A percentile compares a stretch with the other conserved stretches of the same genome.
Evolutionary conservation across 2,329 filamentous ascomycete species (phyloP).

Genomic region (Grosmannia huntii): DNA sequence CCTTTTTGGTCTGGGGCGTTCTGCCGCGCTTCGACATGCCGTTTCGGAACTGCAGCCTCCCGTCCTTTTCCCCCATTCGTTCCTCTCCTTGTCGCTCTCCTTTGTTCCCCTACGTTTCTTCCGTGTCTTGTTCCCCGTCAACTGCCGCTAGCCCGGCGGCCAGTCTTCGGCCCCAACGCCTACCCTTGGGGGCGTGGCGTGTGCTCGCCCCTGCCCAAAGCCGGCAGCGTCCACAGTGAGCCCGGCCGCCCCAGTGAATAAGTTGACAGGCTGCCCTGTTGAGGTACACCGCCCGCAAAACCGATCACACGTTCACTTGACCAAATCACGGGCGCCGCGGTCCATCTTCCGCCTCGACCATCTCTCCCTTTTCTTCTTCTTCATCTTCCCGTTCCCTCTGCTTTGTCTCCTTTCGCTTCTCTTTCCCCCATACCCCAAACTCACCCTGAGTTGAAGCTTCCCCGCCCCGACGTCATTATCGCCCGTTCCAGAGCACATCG

Average conservation of each 20-base stretch:
- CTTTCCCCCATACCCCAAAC: not conserved
- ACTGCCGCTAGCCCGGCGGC: conserved; percentile 1
- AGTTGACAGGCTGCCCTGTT: not conserved
- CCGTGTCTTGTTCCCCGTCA: not conserved
- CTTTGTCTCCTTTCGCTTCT: not conserved
- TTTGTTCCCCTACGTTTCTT: conserved; percentile 2
- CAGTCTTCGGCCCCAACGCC: not conserved
- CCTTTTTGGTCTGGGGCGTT: not conserved
- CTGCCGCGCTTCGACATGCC: conserved; percentile 4
- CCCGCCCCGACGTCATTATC: conserved; percentile 1
- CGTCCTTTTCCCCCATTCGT: not conserved
- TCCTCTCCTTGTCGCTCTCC: not conserved
- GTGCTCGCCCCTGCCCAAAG: not conserved
- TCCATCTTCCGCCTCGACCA: not conserved
- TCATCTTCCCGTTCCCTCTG: conserved; percentile 1
- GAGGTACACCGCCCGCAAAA: not conserved
- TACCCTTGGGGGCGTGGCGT: not conserved
- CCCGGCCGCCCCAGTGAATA: not conserved
- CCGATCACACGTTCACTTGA: not conserved
- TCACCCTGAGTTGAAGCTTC: not conserved
- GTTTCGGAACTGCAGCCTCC: not conserved
- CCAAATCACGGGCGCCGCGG: not conserved
- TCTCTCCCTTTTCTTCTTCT: not conserved
- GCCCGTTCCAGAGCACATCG: not conserved
- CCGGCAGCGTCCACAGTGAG: not conserved